Percentiles rank a stretch among this genome's conserved stretches.
Evolutionary conservation across 2,329 filamentous ascomycete genomes (phyloP).

Genomic region (Cercospora sp.): DNA sequence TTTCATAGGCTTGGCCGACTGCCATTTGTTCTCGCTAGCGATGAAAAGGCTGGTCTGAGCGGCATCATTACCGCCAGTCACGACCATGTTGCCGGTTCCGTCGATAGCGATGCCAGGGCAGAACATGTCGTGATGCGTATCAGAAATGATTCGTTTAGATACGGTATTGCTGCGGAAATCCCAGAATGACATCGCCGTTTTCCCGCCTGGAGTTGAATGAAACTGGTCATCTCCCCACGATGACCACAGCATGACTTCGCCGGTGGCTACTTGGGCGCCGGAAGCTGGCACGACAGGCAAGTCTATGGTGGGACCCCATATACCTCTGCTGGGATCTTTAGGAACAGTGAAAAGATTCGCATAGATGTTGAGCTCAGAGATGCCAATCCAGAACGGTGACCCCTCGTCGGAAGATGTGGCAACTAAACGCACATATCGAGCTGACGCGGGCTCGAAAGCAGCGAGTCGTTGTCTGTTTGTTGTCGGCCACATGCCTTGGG

Average conservation of each 20-base stretch:
- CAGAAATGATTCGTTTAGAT: slow-evolving; percentile 7
- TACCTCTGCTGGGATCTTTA: slow-evolving; percentile 7
- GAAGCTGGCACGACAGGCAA: slow-evolving; percentile 14
- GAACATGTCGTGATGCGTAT: slow-evolving; percentile 47
- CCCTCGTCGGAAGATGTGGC: slow-evolving; percentile 12
- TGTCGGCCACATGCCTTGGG: slow-evolving; percentile 10
- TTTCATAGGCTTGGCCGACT: slow-evolving; percentile 46
- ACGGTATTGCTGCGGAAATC: slow-evolving; percentile 13
- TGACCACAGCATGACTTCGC: slow-evolving; percentile 13
- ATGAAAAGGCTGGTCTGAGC: slow-evolving; percentile 53
- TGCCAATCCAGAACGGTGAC: slow-evolving; percentile 12
- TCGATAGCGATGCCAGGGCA: slow-evolving; percentile 58
- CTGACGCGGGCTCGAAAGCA: slow-evolving; percentile 10
- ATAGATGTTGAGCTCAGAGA: slow-evolving; percentile 13
- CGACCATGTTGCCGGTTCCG: slow-evolving; percentile 52
- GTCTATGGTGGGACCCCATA: slow-evolving; percentile 13
- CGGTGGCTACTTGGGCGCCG: slow-evolving; percentile 10
- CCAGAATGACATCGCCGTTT: slow-evolving; percentile 11
- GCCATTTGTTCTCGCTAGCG: slow-evolving; percentile 44
- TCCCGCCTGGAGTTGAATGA: slow-evolving; percentile 13
- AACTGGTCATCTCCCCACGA: slow-evolving; percentile 12
- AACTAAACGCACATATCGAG: slow-evolving; percentile 10
- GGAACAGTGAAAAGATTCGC: slow-evolving; percentile 11
- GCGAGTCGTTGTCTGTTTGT: slow-evolving; percentile 13
- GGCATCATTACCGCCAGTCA: slow-evolving; percentile 57